A percentile compares a stretch with the other conserved stretches of the same genome.
Evolutionary conservation across 768 basidiomycete genomes (phyloP).

Genomic region (Tubosaeta brunneosetosa): DNA sequence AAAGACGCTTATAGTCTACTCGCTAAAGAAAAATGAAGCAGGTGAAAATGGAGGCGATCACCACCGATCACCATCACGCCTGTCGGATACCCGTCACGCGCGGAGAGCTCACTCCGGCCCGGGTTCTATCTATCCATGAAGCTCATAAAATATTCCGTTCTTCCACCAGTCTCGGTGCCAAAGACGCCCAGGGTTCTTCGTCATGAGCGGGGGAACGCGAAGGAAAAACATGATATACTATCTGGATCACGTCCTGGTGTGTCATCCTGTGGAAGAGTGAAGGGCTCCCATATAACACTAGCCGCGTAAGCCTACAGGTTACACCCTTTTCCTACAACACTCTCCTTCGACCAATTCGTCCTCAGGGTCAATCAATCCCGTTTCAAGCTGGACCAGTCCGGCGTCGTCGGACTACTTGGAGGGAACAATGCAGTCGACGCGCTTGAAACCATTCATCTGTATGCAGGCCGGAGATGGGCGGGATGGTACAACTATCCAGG

Average conservation of each 20-base stretch:
- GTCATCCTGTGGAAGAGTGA: no score
- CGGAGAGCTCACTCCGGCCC: no score
- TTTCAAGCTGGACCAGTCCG: conserved; percentile 23
- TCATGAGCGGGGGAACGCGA: neutral
- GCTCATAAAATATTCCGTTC: neutral
- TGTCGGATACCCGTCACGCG: no score
- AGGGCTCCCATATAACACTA: conserved; percentile 8
- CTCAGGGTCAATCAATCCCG: conserved; percentile 6
- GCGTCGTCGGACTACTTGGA: conserved; percentile 32
- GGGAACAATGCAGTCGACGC: conserved; percentile 31
- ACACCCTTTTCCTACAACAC: conserved; percentile 8
- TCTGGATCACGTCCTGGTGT: no score
- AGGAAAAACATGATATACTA: neutral
- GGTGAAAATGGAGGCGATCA: no score
- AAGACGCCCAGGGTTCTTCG: neutral
- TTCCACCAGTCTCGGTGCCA: no score
- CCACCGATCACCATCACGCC: no score
- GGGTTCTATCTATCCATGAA: neutral
- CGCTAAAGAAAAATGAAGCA: no score
- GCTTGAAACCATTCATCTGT: conserved; percentile 30
- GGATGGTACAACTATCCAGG: conserved; percentile 38
- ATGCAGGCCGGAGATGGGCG: conserved; percentile 26
- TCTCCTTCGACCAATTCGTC: conserved; percentile 11
- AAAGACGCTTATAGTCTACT: no score
- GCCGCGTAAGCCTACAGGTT: neutral